A percentile compares a stretch with the other conserved stretches of the same genome.
Conservation (phyloP, 257 asterid genomes). For the Solanum appendiculatum region DNA sequence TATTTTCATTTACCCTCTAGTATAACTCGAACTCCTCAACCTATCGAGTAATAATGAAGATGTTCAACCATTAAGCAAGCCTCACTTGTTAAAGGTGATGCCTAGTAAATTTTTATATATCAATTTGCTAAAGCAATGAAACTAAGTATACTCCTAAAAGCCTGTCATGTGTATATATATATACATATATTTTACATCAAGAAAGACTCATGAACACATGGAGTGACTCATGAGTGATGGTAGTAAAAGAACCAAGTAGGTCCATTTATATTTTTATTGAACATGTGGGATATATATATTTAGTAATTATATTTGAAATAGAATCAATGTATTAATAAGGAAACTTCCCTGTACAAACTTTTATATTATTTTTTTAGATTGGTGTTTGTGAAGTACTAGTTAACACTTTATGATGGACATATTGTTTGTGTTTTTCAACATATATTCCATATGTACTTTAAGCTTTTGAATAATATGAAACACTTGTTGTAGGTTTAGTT, state of each 20-base stretch:
- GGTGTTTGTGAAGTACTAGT: background rate
- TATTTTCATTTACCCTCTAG: background rate
- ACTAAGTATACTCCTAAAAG: background rate
- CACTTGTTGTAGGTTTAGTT: background rate
- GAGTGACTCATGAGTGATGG: background rate
- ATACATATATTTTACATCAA: background rate
- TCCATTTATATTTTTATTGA: background rate
- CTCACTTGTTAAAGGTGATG: background rate
- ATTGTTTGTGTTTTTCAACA: background rate
- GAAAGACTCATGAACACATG: background rate
- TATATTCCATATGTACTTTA: background rate
- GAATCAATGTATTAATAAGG: background rate
- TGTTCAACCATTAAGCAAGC: background rate
- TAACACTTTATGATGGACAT: background rate
- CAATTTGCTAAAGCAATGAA: background rate
- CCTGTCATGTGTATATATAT: background rate
- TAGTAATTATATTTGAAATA: background rate
- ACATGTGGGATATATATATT: background rate
- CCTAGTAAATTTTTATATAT: background rate
- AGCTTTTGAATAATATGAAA: background rate
- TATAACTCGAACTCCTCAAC: background rate
- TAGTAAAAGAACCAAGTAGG: background rate
- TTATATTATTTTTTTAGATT: background rate
- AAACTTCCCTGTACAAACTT: background rate
- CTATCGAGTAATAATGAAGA: background rate